These are phyloP conservation scores for Vitis rupestris DNA, from an alignment of 164 flowering plant genomes.

Conservation along the genomic window DNA sequence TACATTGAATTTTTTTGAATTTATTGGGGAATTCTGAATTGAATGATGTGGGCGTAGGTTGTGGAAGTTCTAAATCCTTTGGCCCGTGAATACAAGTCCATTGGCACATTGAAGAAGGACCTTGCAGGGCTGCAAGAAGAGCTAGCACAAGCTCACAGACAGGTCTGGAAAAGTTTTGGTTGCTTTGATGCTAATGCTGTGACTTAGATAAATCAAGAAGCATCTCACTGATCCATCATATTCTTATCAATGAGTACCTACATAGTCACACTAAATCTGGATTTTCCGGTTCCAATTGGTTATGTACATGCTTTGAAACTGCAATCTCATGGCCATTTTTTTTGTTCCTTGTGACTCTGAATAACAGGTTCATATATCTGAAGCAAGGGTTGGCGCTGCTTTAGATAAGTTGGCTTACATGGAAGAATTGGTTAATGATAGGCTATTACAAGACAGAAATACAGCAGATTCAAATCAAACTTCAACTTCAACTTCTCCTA, in stretches of 20 bases:
- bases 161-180: conserved; percentile 44
- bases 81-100: conserved; percentile 91
- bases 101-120: conserved; percentile 89
- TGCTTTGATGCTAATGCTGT: neutral
- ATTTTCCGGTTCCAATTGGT: neutral
- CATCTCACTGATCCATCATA: no score
- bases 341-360: conserved; percentile 5
- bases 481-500: conserved; percentile 43
- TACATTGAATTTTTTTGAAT: neutral
- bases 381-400: conserved; percentile 89
- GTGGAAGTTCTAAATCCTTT: conserved; percentile 95
- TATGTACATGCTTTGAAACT: neutral
- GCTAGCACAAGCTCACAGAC: conserved; percentile 73
- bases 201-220: neutral
- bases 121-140: conserved; percentile 86
- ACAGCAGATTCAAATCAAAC: conserved; percentile 35
- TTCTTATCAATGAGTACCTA: no score
- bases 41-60: conserved; percentile 48
- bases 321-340: neutral
- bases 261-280: no score
- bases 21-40: neutral
- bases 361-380: conserved; percentile 90
- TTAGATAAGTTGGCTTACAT: conserved; percentile 93
- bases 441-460: conserved; percentile 59
- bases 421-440: conserved; percentile 90